phyloP scores from a whole-genome alignment of 2,329 filamentous ascomycete genomes.

The Leptographium galeiforme region DNA sequence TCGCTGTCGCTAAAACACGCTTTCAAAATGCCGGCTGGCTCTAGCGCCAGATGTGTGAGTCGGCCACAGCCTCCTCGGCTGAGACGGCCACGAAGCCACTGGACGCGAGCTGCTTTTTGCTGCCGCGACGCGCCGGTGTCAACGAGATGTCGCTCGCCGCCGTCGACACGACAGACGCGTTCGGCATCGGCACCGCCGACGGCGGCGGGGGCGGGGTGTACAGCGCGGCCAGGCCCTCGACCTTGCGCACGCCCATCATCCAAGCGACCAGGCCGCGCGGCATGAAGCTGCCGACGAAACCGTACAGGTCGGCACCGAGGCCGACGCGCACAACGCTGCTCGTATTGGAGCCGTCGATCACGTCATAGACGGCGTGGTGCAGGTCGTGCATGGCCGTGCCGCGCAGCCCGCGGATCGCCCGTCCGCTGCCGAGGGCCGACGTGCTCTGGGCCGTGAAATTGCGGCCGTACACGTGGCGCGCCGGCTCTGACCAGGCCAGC shows the following conservation, averaged over 20 bases:
- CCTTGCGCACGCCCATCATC: slow-evolving; percentile 74
- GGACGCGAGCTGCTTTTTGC: slow-evolving; percentile 6
- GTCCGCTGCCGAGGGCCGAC: slow-evolving; percentile 41
- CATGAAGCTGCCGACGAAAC: slow-evolving; percentile 69
- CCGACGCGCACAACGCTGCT: slow-evolving; percentile 63
- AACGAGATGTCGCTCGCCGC: background rate
- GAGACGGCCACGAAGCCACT: slow-evolving; percentile 38
- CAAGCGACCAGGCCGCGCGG: slow-evolving; percentile 70
- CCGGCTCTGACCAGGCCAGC: slow-evolving; percentile 49
- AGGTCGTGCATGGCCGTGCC: slow-evolving; percentile 66
- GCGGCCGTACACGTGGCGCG: slow-evolving; percentile 45
- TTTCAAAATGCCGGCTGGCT: too few species aligned
- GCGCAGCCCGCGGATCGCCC: slow-evolving; percentile 40
- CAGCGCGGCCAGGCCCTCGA: slow-evolving; percentile 43
- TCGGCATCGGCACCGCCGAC: slow-evolving; percentile 9
- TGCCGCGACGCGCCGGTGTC: slow-evolving; percentile 2
- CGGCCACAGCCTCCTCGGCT: slow-evolving; percentile 23
- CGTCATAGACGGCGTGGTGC: slow-evolving; percentile 82
- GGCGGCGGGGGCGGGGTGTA: slow-evolving; percentile 29
- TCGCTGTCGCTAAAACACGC: too few species aligned
- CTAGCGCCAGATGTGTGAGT: slow-evolving; percentile 33
- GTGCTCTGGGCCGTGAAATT: slow-evolving; percentile 45
- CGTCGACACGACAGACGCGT: background rate
- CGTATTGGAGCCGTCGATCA: slow-evolving; percentile 54
- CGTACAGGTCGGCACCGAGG: slow-evolving; percentile 71